Evolutionary conservation across 2,329 filamentous ascomycete genomes (phyloP).

Genomic region (Trichoderma afroharzianum): DNA sequence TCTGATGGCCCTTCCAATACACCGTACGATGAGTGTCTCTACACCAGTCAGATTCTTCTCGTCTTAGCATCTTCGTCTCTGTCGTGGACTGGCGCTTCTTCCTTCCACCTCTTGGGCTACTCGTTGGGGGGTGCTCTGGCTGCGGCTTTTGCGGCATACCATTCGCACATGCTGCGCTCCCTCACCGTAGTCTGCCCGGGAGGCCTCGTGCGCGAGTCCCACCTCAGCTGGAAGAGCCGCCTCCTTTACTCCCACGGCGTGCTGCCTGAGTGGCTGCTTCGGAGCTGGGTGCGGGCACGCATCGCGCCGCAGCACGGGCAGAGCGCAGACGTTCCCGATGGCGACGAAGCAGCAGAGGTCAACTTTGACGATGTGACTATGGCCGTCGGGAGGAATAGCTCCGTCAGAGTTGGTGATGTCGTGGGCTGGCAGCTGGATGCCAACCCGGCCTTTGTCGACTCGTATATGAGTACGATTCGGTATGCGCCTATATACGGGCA

Average conservation of each 20-base stretch:
- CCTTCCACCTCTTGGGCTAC: constrained; percentile 73
- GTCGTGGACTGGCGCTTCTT: constrained; percentile 49
- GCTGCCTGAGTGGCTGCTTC: constrained; percentile 57
- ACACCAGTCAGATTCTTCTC: constrained; percentile 61
- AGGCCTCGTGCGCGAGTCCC: constrained; percentile 62
- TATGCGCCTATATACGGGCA: constrained; percentile 66
- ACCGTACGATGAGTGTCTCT: constrained; percentile 62
- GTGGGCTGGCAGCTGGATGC: constrained; percentile 66
- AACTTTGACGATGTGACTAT: constrained; percentile 49
- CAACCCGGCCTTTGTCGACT: constrained; percentile 64
- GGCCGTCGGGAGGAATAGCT: constrained; percentile 43
- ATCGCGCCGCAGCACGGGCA: constrained; percentile 41
- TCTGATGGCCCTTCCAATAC: constrained; percentile 62
- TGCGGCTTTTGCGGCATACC: constrained; percentile 65
- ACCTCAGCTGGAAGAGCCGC: constrained; percentile 58
- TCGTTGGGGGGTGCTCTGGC: constrained; percentile 74
- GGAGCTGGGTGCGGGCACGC: constrained; percentile 48
- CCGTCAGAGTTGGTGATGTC: constrained; percentile 54
- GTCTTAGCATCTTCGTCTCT: constrained; percentile 61
- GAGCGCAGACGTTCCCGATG: constrained; percentile 36
- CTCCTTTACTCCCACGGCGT: constrained; percentile 59
- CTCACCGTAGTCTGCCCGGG: constrained; percentile 65
- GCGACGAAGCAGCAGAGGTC: constrained; percentile 36
- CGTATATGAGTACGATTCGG: constrained; percentile 69
- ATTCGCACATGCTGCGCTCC: constrained; percentile 60